These are phyloP conservation scores for Anisodus acutangulus DNA, from an alignment of 257 asterid species.

Conservation along the genomic window DNA sequence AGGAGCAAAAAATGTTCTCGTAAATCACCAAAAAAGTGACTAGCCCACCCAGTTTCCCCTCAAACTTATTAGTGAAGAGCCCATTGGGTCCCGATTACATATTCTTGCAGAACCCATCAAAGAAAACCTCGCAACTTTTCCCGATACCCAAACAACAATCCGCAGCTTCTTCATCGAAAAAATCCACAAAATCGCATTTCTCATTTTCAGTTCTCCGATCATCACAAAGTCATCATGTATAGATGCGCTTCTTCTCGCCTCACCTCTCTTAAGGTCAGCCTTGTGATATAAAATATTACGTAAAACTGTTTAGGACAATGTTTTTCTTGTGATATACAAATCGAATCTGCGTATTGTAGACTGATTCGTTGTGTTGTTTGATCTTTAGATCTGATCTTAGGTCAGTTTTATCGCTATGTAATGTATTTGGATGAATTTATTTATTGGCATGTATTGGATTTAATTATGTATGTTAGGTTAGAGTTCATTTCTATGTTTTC, in stretches of 20 bases:
- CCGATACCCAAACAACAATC: slow-evolving; percentile 79
- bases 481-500: background rate
- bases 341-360: no score
- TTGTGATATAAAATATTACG: no score
- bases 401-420: no score
- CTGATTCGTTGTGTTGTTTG: background rate
- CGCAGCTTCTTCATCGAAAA: background rate
- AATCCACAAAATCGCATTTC: background rate
- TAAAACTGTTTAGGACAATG: no score
- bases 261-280: slow-evolving; percentile 34
- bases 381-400: background rate
- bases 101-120: background rate
- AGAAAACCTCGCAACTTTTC: background rate
- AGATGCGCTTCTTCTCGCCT: slow-evolving; percentile 36
- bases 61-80: background rate
- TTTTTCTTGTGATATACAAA: no score
- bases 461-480: background rate
- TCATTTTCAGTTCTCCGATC: slow-evolving; percentile 2
- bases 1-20: no score
- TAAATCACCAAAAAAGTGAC: background rate
- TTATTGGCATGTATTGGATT: background rate
- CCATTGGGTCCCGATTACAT: background rate
- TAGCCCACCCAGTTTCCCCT: background rate
- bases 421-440: no score
- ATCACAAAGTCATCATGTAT: slow-evolving; percentile 29